Evolutionary conservation across 495 filamentous ascomycete species (phyloP).

Genomic region (Hypoxylon crocopeplum): DNA sequence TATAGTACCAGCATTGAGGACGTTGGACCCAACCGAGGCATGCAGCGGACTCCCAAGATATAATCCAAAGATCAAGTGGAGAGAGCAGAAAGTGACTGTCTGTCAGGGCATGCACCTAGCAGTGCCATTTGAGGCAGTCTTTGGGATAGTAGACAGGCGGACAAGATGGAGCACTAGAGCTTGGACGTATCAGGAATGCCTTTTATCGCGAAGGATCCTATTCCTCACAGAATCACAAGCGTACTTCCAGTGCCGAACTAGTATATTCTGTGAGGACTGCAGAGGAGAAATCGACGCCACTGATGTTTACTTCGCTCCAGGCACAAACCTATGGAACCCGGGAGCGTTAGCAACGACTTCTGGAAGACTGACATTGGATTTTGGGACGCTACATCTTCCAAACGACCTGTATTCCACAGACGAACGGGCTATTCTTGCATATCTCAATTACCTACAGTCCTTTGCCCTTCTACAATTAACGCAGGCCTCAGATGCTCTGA

Average conservation of each 20-base stretch:
- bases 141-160: background rate
- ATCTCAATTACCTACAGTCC: too few species aligned
- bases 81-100: background rate
- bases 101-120: background rate
- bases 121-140: background rate
- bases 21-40: background rate
- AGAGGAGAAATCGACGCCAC: too few species aligned
- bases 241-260: constrained; percentile 37
- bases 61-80: background rate
- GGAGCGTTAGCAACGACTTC: too few species aligned
- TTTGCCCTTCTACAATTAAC: too few species aligned
- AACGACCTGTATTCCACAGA: too few species aligned
- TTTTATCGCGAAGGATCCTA: background rate
- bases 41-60: constrained; percentile 3
- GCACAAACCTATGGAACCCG: too few species aligned
- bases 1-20: background rate
- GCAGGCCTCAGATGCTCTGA: background rate
- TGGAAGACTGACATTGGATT: too few species aligned
- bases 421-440: too few species aligned
- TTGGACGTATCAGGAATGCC: constrained; percentile 11
- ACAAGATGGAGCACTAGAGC: constrained; percentile 5
- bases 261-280: constrained; percentile 40
- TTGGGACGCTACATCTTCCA: too few species aligned
- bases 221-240: constrained; percentile 3
- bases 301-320: too few species aligned